phyloP scores from a whole-genome alignment of 148 eudicot genomes.

The Rhododendron williamsianum region DNA sequence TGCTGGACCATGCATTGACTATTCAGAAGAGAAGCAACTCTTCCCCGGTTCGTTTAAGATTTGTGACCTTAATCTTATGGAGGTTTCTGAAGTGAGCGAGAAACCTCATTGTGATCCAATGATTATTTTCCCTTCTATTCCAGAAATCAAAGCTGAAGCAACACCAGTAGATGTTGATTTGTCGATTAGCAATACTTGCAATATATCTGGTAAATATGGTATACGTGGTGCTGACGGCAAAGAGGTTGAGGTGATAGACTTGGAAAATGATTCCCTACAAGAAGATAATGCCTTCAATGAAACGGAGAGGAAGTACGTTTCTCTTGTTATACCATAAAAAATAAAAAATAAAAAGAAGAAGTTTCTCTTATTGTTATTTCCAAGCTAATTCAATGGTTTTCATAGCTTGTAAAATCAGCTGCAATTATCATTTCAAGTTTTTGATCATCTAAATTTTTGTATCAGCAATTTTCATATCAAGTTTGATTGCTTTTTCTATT shows the following conservation, averaged over 20 bases:
- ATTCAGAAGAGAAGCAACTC: slow-evolving; percentile 67
- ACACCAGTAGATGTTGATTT: slow-evolving; percentile 52
- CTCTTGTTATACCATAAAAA: background rate
- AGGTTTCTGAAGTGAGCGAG: slow-evolving; percentile 55
- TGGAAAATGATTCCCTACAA: slow-evolving; percentile 60
- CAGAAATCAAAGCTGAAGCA: slow-evolving; percentile 32
- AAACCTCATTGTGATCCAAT: slow-evolving; percentile 35
- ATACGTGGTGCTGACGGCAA: slow-evolving; percentile 45
- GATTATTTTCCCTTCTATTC: slow-evolving; percentile 40
- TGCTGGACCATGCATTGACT: slow-evolving; percentile 35
- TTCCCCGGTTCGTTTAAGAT: slow-evolving; percentile 75
- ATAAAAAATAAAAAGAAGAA: background rate
- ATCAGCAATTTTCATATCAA: background rate
- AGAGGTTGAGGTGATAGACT: slow-evolving; percentile 82
- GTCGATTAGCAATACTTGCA: slow-evolving; percentile 55
- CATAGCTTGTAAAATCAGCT: background rate
- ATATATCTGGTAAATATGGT: slow-evolving; percentile 29
- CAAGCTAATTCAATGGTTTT: background rate
- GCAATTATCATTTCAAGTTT: background rate
- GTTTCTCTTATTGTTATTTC: background rate
- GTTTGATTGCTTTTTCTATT: background rate
- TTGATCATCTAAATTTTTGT: background rate
- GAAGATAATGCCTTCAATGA: slow-evolving; percentile 39
- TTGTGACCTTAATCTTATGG: slow-evolving; percentile 84
- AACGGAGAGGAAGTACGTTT: slow-evolving; percentile 50